These are phyloP conservation scores for Ormosia emarginata DNA, from an alignment of 306 rosid species.

Conservation along the genomic window DNA sequence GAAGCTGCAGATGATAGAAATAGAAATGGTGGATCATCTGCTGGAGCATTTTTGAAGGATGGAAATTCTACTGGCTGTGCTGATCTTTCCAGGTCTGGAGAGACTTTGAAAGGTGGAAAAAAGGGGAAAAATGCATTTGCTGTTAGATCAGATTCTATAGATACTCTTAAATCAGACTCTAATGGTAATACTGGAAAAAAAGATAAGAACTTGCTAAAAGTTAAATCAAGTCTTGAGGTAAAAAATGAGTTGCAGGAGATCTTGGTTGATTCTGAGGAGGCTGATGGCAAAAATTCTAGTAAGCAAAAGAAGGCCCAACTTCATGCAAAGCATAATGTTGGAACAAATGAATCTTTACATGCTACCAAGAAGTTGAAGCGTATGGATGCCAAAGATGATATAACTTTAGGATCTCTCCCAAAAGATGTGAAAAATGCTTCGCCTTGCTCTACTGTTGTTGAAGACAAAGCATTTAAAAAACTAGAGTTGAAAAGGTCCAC, in stretches of 20 bases:
- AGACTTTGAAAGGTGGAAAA: constrained; percentile 43
- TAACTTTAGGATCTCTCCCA: constrained; percentile 28
- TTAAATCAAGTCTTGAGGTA: constrained; percentile 37
- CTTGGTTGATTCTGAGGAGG: constrained; percentile 33
- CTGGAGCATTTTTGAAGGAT: constrained; percentile 39
- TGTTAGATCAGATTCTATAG: constrained; percentile 37
- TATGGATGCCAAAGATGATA: constrained; percentile 43
- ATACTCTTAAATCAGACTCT: constrained; percentile 37
- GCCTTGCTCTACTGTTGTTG: constrained; percentile 41
- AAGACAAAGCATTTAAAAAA: constrained; percentile 44
- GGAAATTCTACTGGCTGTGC: constrained; percentile 29
- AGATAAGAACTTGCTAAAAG: constrained; percentile 39
- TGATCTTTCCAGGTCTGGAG: constrained; percentile 42
- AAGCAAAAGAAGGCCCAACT: constrained; percentile 51
- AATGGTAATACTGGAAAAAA: constrained; percentile 44
- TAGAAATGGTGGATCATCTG: constrained; percentile 36
- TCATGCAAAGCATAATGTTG: constrained; percentile 44
- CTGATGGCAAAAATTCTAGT: constrained; percentile 33
- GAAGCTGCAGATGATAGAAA: constrained; percentile 45
- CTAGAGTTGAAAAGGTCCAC: constrained; percentile 45
- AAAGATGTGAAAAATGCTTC: constrained; percentile 45
- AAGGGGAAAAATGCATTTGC: constrained; percentile 42
- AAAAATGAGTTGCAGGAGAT: constrained; percentile 29
- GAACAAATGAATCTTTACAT: constrained; percentile 47
- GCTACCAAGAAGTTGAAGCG: constrained; percentile 58